These are phyloP conservation scores for Dalbergia oliveri DNA, from an alignment of 306 rosid species.

Conservation along the genomic window DNA sequence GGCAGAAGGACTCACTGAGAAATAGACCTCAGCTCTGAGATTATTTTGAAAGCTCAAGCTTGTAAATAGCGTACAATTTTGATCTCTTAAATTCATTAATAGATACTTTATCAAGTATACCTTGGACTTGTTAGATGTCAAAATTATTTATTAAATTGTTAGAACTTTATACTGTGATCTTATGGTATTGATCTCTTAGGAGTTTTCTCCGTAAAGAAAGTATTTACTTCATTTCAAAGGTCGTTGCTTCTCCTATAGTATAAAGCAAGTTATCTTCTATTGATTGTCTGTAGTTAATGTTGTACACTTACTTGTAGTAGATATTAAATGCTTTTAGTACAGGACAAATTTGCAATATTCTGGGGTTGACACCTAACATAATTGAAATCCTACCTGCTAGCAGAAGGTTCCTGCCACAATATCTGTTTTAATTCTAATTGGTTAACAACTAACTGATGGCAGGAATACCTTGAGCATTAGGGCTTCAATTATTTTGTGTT, in stretches of 20 bases:
- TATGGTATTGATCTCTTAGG: too few species aligned
- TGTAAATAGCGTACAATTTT: neutral
- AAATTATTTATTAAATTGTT: too few species aligned
- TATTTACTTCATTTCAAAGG: too few species aligned
- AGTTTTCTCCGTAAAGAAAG: too few species aligned
- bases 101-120: neutral
- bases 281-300: slow-evolving; percentile 7
- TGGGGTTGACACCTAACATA: neutral
- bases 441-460: neutral
- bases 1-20: neutral
- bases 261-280: neutral
- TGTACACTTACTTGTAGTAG: neutral
- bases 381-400: neutral
- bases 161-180: too few species aligned
- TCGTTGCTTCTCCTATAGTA: too few species aligned
- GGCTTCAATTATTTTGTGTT: neutral
- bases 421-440: neutral
- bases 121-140: too few species aligned
- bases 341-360: slow-evolving; percentile 20
- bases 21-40: neutral
- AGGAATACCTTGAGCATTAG: slow-evolving; percentile 13
- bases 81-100: neutral
- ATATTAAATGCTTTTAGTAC: neutral
- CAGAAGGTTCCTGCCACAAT: neutral
- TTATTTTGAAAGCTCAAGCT: slow-evolving; percentile 2